Evolutionary conservation across 345 rosid genomes (phyloP).

Genomic region (Populus nigra): DNA sequence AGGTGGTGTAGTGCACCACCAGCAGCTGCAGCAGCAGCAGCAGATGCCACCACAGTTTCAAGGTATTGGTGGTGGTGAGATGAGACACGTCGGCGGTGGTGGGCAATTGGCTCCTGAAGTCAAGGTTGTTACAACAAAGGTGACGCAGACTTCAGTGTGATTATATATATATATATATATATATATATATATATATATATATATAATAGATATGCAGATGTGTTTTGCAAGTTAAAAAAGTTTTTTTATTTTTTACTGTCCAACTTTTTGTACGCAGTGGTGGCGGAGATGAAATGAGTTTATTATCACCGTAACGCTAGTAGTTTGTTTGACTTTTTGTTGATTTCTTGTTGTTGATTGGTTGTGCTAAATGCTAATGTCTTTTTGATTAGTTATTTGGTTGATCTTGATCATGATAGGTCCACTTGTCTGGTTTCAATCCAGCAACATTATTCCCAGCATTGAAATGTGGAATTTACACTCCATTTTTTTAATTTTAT

Average conservation of each 20-base stretch:
- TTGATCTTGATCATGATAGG: too few relatives aligned
- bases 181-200: too few relatives aligned
- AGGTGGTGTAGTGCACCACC: conserved; percentile 35
- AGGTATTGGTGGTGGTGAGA: conserved; percentile 50
- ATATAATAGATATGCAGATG: not conserved
- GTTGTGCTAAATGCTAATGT: too few relatives aligned
- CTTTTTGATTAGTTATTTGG: not conserved
- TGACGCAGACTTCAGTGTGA: conserved; percentile 42
- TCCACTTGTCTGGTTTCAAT: not conserved
- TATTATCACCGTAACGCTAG: not conserved
- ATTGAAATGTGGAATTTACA: too few relatives aligned
- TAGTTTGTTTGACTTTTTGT: not conserved
- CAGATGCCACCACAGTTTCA: conserved; percentile 46
- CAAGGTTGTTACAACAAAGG: conserved; percentile 34
- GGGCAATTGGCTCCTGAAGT: conserved; percentile 35
- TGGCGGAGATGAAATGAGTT: conserved; percentile 4
- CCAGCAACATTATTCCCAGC: not conserved
- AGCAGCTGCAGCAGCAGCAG: conserved; percentile 9
- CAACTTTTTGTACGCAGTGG: conserved; percentile 4
- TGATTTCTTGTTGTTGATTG: not conserved
- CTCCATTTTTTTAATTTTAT: too few relatives aligned
- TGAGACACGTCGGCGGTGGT: conserved; percentile 32
- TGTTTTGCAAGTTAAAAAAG: not conserved
- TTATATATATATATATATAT: not conserved
- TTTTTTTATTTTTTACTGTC: conserved; percentile 3